Evolutionary conservation across 441 rosid genomes (phyloP), one percentile per base, ranked within the genome.

Genomic region (Eugenia klotzschiana): DNA sequence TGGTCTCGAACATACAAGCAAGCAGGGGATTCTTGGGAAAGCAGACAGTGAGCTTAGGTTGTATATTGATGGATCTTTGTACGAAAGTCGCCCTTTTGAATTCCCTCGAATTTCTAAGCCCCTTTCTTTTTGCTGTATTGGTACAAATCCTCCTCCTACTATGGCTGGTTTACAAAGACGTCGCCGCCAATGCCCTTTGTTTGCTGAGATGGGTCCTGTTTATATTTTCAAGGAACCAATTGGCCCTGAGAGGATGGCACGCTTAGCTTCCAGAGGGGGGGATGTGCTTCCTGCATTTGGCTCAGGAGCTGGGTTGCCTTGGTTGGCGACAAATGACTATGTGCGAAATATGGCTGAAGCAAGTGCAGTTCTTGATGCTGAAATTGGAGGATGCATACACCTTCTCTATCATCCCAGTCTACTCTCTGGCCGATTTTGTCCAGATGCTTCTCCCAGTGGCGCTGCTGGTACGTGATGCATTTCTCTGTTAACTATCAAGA

Each of bases 131-230:
- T 97, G 99, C 91, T 96, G 99, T 81, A 92, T 96, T 82, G 99
- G 99, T 81, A 97, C 99, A 86, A 97, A 97, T 83, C 99, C 99
- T 49, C 98, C 99, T 85, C 98, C 99, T 80, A 96, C 98, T 49
- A 92, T 97, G 92, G 98, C 99, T 85, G 99, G 99, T 83, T 92
- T 97, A 84, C 99, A 97, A 85, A 98, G 98, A 56, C 98, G 98
- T 43, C 98, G 98, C 37, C 96, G 99, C 72, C 99, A 97, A 83
- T 96, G 98, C 86, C 98, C 99, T 85, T 88, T 97, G 87, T 97
- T 97, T 93, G 99, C 99, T 82, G 99, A 97, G 92, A 95, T 97
- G 97, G 99, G 99, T 43, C 98, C 99, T 82, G 87, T 97, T 85
- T 96, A 97, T 91, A 95, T 97, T 60, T 97, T 97, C 85, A 96